Base-by-base conservation (phyloP, 768 basidiomycete genomes). In the Termitomyces sp. region DNA sequence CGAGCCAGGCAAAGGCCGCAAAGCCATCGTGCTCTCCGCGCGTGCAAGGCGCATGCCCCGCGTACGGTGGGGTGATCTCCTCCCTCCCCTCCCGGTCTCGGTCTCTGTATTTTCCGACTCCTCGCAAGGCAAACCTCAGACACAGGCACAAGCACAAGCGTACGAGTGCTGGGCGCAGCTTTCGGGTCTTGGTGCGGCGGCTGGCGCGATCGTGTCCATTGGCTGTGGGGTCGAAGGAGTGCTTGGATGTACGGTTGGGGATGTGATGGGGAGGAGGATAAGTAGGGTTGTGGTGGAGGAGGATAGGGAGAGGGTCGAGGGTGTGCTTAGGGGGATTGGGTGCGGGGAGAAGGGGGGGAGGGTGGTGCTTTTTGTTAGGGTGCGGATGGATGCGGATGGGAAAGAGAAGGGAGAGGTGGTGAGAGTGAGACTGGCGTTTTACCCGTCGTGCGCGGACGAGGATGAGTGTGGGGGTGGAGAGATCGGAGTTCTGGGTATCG, bases 1-100 rank as follows among this genome's bases (percentile, higher is more conserved):
- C 59, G 96, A 99, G 76, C 89, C 93, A 0, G 94, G 94, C 2
- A 98, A 98, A 70, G 94, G 94, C 0, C 79, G 94, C 40, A 97
- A 98, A 75, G 93, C 94, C 1, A 94, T 99, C 69, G 86, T 99
- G 40, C 80, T 99, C n/a, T 86, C 84, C 60, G 96, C 90, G 0
- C 81, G 96, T 9, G 84, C 88, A 36, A 76, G 89, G 51, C 81
- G 81, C 67, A 88, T 92, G 80, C 84, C 86, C 8, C 69, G 66
- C 2, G 71, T 94, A 28, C 72, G 70, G 6, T 94, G 92, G 92
- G 77, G 75, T 4, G 75, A 78, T 40, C 73, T 94, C 35, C 71
- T 76, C 8, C 45, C 36, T 40, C 16, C 39, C 39, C 81, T 79
- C 3, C 35, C n/a, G n/a, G n/a, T n/a, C n/a, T n/a, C n/a, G n/a